Percentiles rank a stretch among this genome's conserved stretches.
Evolutionary conservation across 305 asterid genomes (phyloP).

Genomic region (Solanum chacoense): DNA sequence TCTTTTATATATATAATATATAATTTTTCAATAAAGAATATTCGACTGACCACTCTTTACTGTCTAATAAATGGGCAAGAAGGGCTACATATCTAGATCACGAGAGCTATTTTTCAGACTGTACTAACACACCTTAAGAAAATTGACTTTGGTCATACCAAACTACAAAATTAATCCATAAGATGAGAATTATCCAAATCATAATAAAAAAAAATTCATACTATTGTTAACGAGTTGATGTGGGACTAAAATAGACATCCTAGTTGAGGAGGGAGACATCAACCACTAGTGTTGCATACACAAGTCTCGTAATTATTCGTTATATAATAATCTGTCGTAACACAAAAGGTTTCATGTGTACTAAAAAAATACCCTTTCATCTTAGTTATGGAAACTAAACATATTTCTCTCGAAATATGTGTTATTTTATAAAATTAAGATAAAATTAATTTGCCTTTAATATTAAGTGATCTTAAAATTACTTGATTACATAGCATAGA

Average conservation of each 20-base stretch:
- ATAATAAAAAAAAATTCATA: too few species aligned
- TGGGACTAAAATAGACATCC: neutral
- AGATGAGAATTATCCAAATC: neutral
- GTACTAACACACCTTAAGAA: neutral
- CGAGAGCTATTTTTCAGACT: too few species aligned
- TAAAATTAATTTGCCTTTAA: neutral
- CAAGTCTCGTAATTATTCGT: neutral
- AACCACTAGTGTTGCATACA: neutral
- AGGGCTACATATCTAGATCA: neutral
- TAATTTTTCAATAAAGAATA: too few species aligned
- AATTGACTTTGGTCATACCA: too few species aligned
- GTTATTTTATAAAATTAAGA: neutral
- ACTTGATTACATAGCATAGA: neutral
- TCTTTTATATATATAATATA: too few species aligned
- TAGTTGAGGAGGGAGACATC: neutral
- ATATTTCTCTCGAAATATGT: neutral
- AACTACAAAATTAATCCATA: neutral
- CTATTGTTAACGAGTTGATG: neutral
- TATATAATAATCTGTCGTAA: neutral
- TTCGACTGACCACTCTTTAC: too few species aligned
- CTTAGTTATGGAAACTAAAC: neutral
- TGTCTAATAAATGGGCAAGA: neutral
- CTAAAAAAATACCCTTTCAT: neutral
- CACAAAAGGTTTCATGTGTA: neutral
- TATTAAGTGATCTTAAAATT: neutral